Percentiles rank a stretch among this genome's conserved stretches.
These are phyloP conservation scores for Usnea hakonensis DNA, from an alignment of 495 filamentous ascomycete species.

Conservation along the genomic window DNA sequence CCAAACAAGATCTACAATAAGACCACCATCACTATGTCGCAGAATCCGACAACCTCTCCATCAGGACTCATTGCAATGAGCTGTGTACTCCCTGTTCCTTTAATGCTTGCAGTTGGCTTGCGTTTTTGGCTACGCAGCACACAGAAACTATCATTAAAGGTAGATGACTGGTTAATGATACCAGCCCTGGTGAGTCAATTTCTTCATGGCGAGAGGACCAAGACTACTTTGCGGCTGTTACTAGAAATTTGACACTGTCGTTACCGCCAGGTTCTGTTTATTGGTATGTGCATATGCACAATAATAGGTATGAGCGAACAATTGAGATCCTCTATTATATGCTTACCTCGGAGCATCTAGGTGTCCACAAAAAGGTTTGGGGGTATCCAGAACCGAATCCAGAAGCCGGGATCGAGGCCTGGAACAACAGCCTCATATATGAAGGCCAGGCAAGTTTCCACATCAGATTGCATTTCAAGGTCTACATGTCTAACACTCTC, in stretches of 20 bases:
- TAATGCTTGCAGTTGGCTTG: not conserved
- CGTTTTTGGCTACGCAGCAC: not conserved
- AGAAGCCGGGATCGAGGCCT: not conserved
- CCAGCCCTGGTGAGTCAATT: constrained; percentile 1
- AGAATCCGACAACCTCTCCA: not conserved
- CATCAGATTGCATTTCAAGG: not conserved
- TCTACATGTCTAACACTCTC: not conserved
- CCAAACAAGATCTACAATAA: not conserved
- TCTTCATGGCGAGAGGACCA: not conserved
- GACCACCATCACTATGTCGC: not conserved
- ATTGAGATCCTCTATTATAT: not conserved
- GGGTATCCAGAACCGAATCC: not conserved
- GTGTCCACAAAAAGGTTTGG: not conserved
- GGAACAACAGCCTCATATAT: not conserved
- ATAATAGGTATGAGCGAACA: not conserved
- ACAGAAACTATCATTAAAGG: not conserved
- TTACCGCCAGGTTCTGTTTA: not conserved
- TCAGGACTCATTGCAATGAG: not conserved
- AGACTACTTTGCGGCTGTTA: not conserved
- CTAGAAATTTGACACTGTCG: not conserved
- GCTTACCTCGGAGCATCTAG: not conserved
- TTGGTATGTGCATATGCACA: not conserved
- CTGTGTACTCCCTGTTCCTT: not conserved
- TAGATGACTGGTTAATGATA: constrained; percentile 4
- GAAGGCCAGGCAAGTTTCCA: not conserved